Base-by-base conservation (phyloP, 345 rosid genomes). In the Erodium maritimum region DNA sequence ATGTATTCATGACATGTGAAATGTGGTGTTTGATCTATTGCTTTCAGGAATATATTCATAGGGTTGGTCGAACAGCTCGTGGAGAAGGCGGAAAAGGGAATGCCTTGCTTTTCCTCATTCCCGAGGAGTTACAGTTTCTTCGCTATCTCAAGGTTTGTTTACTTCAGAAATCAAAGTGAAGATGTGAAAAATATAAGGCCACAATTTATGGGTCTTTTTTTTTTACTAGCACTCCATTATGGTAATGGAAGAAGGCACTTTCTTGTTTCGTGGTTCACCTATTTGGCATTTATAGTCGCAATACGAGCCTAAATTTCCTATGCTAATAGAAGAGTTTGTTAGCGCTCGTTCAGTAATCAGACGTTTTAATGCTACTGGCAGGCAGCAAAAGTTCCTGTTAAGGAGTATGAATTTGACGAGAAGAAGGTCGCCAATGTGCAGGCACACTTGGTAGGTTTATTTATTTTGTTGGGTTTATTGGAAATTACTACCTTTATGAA, bases 21-120 rank as follows among this genome's bases (percentile, higher is more conserved):
- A 23, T 33, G 17, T 24, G 19, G 16, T 11, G 21, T 60, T 29
- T 52, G 56, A 37, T 55, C 67, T 14, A 24, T 69, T 52, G n/a
- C 56, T 63, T 77, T 64, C 79, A 93, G 99, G 99, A 90, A 68
- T 94, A 94, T 68, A 85, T 94, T 66, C 99, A 94, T 62, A 82
- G 99, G 76, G 99, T 93, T 67, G 99, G 99, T 68, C 91, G 97
- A 68, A 93, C 97, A 61, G 97, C 99, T 13, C 97, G 97, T 69
- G 99, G 99, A 22, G 97, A 93, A 85, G 99, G 96, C 67, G 87
- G 82, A 67, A 83, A 77, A 69, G 99, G 99, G 71, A 93, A 87
- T 70, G 99, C 99, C 4, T 61, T 93, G 61, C 91, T 90, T 63
- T 83, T 90, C 76, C 63, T 93, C 64, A 93, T 87, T 63, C 97